phyloP scores from a whole-genome alignment of 495 filamentous ascomycete genomes.

The Penicillium bovifimosum region DNA sequence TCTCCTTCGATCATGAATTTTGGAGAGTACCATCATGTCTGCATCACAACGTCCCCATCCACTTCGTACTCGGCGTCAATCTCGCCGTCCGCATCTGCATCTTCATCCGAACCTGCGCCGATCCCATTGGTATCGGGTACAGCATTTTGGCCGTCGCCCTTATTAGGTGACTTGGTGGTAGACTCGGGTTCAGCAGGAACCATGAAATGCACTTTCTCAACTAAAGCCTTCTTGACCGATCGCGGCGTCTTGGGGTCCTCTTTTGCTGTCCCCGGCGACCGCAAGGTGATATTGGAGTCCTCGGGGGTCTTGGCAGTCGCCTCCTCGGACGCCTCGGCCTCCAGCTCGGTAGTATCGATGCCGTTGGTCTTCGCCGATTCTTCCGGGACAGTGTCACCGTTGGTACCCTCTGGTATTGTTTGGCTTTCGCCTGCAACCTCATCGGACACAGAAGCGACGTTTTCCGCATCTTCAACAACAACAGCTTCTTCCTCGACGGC shows the following conservation, averaged over 20 bases:
- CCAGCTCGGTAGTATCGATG: conserved; percentile 12
- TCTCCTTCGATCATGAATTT: conserved; percentile 3
- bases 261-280: conserved; percentile 16
- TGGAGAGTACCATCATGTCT: conserved; percentile 26
- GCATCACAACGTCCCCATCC: conserved; percentile 38
- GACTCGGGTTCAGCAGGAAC: conserved; percentile 27
- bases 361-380: conserved; percentile 20
- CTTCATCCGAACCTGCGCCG: conserved; percentile 13
- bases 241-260: conserved; percentile 21
- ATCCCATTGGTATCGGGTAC: conserved; percentile 19
- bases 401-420: not conserved
- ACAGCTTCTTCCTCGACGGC: conserved; percentile 23
- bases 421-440: not conserved
- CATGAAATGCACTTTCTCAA: conserved; percentile 38
- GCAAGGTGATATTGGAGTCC: conserved; percentile 11
- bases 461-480: conserved; percentile 22
- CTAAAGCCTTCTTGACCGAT: conserved; percentile 35
- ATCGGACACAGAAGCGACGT: conserved; percentile 7
- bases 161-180: conserved; percentile 1
- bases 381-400: conserved; percentile 5
- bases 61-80: conserved; percentile 30
- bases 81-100: conserved; percentile 29
- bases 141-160: conserved; percentile 5
- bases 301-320: conserved; percentile 10
- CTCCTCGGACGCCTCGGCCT: not conserved